Percentiles rank a stretch among this genome's conserved stretches.
Conservation (phyloP, 441 rosid species). For the Syzygium syzygioides region DNA sequence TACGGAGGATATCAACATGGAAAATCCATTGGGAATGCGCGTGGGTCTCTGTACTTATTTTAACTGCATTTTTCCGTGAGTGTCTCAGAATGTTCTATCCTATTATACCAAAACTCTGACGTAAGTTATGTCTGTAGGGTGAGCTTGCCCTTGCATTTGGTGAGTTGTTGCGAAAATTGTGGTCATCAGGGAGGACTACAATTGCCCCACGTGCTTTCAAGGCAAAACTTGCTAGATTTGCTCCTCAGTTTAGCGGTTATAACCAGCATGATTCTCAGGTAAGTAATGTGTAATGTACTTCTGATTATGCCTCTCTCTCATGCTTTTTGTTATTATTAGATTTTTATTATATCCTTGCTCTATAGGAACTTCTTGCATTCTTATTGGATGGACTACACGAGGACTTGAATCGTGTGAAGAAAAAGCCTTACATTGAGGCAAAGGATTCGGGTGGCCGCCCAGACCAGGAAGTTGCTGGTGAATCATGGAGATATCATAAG, state of each 20-base stretch:
- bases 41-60: conserved; percentile 25
- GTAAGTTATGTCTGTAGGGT: conserved; percentile 41
- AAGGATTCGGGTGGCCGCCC: conserved; percentile 54
- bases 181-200: conserved; percentile 43
- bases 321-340: background rate
- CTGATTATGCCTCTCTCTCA: background rate
- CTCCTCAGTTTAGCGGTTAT: conserved; percentile 68
- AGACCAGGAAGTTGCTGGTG: conserved; percentile 60
- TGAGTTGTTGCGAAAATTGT: conserved; percentile 47
- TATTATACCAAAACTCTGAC: conserved; percentile 19
- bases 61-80: background rate
- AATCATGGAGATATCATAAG: conserved; percentile 56
- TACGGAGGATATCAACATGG: conserved; percentile 42
- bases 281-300: conserved; percentile 7
- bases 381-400: conserved; percentile 70
- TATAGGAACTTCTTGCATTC: conserved; percentile 64
- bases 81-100: background rate
- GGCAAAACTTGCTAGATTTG: conserved; percentile 60
- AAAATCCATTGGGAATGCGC: conserved; percentile 60
- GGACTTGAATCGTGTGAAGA: conserved; percentile 62
- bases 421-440: conserved; percentile 58
- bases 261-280: conserved; percentile 81
- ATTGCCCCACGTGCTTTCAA: conserved; percentile 53
- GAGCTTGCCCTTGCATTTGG: conserved; percentile 66
- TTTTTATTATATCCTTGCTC: conserved; percentile 1